Percentiles rank a stretch among this genome's conserved stretches.
phyloP scores from a whole-genome alignment of 2,329 filamentous ascomycete species.

The Exophiala calicioides region DNA sequence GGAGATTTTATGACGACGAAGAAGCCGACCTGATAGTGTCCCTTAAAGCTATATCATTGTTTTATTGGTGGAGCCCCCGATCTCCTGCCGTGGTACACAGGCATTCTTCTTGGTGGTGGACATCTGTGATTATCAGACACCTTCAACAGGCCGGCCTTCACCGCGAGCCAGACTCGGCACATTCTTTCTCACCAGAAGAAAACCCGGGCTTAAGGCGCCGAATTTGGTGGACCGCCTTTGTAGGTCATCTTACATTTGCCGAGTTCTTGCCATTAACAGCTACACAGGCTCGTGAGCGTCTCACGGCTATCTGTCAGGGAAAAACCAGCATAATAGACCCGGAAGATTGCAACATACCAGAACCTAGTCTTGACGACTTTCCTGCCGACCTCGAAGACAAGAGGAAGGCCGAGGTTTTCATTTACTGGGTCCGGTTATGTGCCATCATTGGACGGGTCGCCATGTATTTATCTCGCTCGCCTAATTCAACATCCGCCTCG shows the following conservation, averaged over 20 bases:
- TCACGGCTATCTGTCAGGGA: slow-evolving; percentile 48
- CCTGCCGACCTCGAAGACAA: slow-evolving; percentile 33
- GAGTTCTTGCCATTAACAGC: not conserved
- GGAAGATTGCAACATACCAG: slow-evolving; percentile 44
- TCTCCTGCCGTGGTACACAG: slow-evolving; percentile 41
- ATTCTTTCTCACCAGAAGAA: no score
- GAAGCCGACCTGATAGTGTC: slow-evolving; percentile 42
- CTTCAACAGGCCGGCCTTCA: slow-evolving; percentile 49
- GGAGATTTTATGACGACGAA: slow-evolving; percentile 45
- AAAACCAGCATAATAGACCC: slow-evolving; percentile 49
- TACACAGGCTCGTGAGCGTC: slow-evolving; percentile 37
- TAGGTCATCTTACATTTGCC: not conserved
- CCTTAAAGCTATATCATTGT: slow-evolving; percentile 42
- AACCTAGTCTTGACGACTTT: slow-evolving; percentile 45
- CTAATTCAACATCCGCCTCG: slow-evolving; percentile 6
- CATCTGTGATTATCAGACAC: slow-evolving; percentile 45
- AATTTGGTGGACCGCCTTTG: slow-evolving; percentile 48
- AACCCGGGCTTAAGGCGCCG: slow-evolving; percentile 37
- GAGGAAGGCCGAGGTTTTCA: slow-evolving; percentile 43
- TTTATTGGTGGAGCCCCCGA: slow-evolving; percentile 50
- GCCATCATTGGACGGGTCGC: slow-evolving; percentile 45
- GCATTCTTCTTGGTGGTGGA: slow-evolving; percentile 53
- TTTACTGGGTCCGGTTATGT: slow-evolving; percentile 47
- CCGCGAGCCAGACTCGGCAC: slow-evolving; percentile 42
- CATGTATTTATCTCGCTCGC: slow-evolving; percentile 41